A percentile compares a stretch with the other conserved stretches of the same genome.
Evolutionary conservation across 140 eudicot species (phyloP).

Genomic region (Stevia rebaudiana): DNA sequence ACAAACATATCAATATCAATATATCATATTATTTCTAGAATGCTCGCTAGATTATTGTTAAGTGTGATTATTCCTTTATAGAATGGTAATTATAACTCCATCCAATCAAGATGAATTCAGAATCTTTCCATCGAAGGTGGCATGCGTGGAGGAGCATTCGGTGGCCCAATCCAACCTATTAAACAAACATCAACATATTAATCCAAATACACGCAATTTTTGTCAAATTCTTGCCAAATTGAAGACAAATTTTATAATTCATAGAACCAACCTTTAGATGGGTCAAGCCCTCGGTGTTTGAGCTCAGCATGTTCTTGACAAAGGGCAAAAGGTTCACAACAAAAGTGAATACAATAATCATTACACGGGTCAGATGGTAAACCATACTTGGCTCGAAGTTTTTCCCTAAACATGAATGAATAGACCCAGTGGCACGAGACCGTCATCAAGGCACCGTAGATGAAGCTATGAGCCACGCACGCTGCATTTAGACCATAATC

Average conservation of each 20-base stretch:
- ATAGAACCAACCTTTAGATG: conserved; percentile 29
- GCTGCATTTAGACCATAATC: conserved; percentile 11
- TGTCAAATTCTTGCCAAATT: neutral
- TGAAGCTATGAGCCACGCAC: conserved; percentile 25
- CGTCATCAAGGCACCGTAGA: conserved; percentile 23
- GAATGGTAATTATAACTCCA: neutral
- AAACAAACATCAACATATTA: neutral
- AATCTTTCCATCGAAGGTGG: conserved; percentile 36
- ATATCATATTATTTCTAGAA: too few species aligned
- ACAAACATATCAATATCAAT: too few species aligned
- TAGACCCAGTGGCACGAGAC: conserved; percentile 28
- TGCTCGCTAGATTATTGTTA: too few species aligned
- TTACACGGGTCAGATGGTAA: conserved; percentile 31
- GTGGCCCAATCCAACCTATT: conserved; percentile 32
- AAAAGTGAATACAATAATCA: conserved; percentile 35
- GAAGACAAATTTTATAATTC: neutral
- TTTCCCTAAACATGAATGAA: conserved; percentile 28
- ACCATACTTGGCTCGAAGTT: conserved; percentile 17
- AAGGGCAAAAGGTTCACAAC: conserved; percentile 31
- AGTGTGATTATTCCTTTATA: neutral
- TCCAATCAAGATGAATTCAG: neutral
- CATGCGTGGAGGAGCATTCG: conserved; percentile 27
- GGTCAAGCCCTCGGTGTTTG: conserved; percentile 34
- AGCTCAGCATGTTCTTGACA: conserved; percentile 36
- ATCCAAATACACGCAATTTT: neutral